Evolutionary conservation across 805 yeast species (phyloP), one percentile per base, ranked within the genome.

Genomic region (Schwanniomyces vanrijiae): DNA sequence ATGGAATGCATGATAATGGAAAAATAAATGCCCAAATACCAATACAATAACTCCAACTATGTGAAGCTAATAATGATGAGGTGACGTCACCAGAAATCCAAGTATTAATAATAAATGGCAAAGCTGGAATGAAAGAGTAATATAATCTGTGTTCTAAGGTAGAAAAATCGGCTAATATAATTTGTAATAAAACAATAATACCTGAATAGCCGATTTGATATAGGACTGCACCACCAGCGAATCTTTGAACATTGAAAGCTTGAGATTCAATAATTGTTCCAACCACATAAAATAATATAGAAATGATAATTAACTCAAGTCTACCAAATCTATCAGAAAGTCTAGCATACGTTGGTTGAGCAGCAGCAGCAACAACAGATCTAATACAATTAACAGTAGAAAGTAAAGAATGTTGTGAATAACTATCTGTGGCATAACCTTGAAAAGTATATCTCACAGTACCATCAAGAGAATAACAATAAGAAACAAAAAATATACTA

Each of bases 1-100:
- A 63, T 18, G 91, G 92, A n/a, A 86, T 44, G 53, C 84, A 70
- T 4, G 82, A 60, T 33, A 84, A 67, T 29, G 91, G 91, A 74
- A 82, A 79, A 52, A 86, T 84, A 55, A 84, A 82, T 1, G 90
- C 90, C 87, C 87, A 86, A 79, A 86, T 85, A 34, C 85, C 90
- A 55, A 85, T 80, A 57, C 84, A 85, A 49, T 56, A 69, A 43
- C 52, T 58, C 91, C 91, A 86, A 10, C 82, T 73, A 84, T 89
- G 84, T 28, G 73, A 59, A 10, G 64, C 64, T 28, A 66, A 66
- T 46, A 74, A 63, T 29, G 65, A 65, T 7, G 62, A 52, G 13
- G 77, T 65, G 41, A 87, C 71, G 55, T 82, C 70, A 59, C 90
- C 92, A 24, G 83, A 66, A 47, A 86, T 75, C 94, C 94, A 88